Conservation (phyloP, 2,329 filamentous ascomycete genomes). For the Venturiaceae sp. region DNA sequence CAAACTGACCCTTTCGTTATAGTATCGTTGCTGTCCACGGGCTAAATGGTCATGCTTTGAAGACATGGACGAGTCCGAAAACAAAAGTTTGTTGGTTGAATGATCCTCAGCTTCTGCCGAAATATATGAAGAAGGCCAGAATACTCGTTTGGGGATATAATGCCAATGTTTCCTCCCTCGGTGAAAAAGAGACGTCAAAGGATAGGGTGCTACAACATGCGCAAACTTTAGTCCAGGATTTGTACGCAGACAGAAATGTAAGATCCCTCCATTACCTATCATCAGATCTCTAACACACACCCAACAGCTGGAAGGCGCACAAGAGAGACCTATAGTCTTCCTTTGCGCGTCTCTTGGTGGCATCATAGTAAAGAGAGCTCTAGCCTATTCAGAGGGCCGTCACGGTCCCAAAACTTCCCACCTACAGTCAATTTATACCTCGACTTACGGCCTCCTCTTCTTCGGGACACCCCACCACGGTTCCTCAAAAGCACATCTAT, state of each 20-base stretch:
- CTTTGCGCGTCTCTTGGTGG: conserved; percentile 32
- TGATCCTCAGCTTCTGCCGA: conserved; percentile 11
- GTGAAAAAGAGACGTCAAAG: conserved; percentile 16
- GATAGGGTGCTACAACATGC: conserved; percentile 26
- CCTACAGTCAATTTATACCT: conserved; percentile 27
- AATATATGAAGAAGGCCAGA: conserved; percentile 10
- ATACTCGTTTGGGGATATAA: conserved; percentile 14
- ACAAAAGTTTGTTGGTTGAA: conserved; percentile 12
- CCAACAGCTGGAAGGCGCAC: conserved; percentile 19
- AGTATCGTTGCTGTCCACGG: conserved; percentile 14
- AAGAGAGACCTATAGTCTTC: conserved; percentile 28
- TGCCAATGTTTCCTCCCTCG: conserved; percentile 11
- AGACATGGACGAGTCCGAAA: conserved; percentile 12
- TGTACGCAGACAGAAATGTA: conserved; percentile 23
- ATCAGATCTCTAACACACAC: conserved; percentile 8
- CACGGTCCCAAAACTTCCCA: conserved; percentile 16
- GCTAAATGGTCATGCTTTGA: conserved; percentile 13
- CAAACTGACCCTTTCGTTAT: not conserved
- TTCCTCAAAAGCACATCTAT: conserved; percentile 22
- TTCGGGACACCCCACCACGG: conserved; percentile 28
- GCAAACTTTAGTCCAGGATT: conserved; percentile 23
- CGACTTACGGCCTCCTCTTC: conserved; percentile 26
- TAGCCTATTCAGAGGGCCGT: conserved; percentile 23
- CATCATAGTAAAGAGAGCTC: conserved; percentile 29
- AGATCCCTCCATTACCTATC: conserved; percentile 7